These are phyloP conservation scores for Alternaria dauci DNA, from an alignment of 2,329 filamentous ascomycete genomes.

Conservation along the genomic window DNA sequence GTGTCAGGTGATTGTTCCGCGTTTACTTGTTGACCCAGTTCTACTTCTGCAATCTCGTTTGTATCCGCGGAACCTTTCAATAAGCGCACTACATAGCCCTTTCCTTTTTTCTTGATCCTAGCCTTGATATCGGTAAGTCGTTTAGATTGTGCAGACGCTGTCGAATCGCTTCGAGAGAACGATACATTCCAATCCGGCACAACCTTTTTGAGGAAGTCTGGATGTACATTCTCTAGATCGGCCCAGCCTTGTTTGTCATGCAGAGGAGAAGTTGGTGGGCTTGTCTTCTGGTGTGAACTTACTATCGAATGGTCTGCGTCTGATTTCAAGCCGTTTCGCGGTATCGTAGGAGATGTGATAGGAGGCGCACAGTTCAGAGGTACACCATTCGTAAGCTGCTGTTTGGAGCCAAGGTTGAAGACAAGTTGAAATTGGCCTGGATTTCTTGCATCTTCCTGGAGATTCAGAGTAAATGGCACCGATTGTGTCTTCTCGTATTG, in stretches of 20 bases:
- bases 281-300: conserved; percentile 33
- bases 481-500: conserved; percentile 40
- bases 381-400: conserved; percentile 11
- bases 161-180: conserved; percentile 39
- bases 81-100: conserved; percentile 43
- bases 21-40: conserved; percentile 25
- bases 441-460: conserved; percentile 42
- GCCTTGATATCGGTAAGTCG: conserved; percentile 44
- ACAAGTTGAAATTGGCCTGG: conserved; percentile 45
- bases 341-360: conserved; percentile 22
- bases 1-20: conserved; percentile 4
- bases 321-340: conserved; percentile 27
- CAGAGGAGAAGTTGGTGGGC: conserved; percentile 36
- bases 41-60: conserved; percentile 40
- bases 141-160: conserved; percentile 35
- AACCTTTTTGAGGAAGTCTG: conserved; percentile 41
- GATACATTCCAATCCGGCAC: conserved; percentile 43
- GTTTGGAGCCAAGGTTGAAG: conserved; percentile 36
- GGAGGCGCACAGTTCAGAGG: conserved; percentile 15
- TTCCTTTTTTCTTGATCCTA: conserved; percentile 45
- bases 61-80: conserved; percentile 38
- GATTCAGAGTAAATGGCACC: conserved; percentile 40
- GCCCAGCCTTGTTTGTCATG: conserved; percentile 40
- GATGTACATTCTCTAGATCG: conserved; percentile 38
- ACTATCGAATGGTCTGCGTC: conserved; percentile 25